Evolutionary conservation across 139 green algal species (phyloP), one percentile per base, ranked within the genome.

Genomic region (Volvox reticuliferus): DNA sequence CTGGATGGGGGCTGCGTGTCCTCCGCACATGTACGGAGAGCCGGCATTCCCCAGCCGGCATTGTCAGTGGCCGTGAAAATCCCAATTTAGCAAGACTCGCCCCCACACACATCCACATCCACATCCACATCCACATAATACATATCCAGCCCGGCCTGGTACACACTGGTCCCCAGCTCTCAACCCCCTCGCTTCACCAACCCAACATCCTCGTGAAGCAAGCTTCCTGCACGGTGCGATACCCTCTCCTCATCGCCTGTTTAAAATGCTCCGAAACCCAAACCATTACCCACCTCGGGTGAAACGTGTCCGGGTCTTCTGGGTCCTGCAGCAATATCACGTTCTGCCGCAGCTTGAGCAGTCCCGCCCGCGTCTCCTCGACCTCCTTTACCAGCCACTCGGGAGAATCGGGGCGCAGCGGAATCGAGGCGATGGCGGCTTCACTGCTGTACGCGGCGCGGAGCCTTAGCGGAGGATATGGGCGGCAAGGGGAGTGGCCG

Each of bases 341-440:
- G 82, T 99, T 99, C 86, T 98, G 96, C 26, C 93, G 86, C 91
- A 99, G 94, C 69, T 90, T 67, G 69, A 99, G 78, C 90, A 99
- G 94, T 1, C 96, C 97, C n/a, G 87, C 86, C 32, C 92, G 92
- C 28, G 90, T 94, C 2, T 36, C 87, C 37, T 90, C 83, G 30
- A 90, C 84, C 93, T 98, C 97, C 3, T 94, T 79, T 79, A 93
- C 85, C 82, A 98, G 92, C 93, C 95, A 97, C 3, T 95, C 89
- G 9, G 97, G 96, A 19, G 95, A 95, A 17, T 95, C 93, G 1
- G 93, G 85, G 1, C 95, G 92, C 26, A 95, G 32, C 24, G 92
- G 61, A 14, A 97, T 84, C 12, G 81, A 71, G 37, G 71, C 73
- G 61, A 97, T 94, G n/a, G 87, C 90, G n/a, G 63, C 69, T 93